phyloP scores from a whole-genome alignment of 2,329 filamentous ascomycete species.

The Hymenoscyphus linearis region DNA sequence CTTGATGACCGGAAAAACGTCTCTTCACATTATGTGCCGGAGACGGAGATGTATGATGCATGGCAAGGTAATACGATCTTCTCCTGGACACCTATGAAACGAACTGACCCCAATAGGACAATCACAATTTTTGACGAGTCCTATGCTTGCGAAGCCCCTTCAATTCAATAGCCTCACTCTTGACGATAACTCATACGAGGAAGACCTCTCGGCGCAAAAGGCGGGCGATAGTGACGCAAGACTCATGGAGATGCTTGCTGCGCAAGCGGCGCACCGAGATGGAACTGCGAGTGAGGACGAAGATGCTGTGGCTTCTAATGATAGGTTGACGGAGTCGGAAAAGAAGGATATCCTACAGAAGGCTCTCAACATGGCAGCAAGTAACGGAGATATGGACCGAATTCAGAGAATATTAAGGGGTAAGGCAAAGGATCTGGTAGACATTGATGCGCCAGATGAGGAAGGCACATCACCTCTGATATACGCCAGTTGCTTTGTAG shows the following conservation, averaged over 20 bases:
- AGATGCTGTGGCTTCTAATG: conserved; percentile 69
- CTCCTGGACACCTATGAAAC: conserved; percentile 7
- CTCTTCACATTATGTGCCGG: conserved; percentile 56
- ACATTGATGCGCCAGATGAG: conserved; percentile 84
- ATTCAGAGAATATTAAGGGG: conserved; percentile 72
- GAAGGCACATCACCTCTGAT: conserved; percentile 96
- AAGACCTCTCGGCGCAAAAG: conserved; percentile 46
- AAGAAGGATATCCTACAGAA: conserved; percentile 82
- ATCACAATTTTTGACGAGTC: conserved; percentile 89
- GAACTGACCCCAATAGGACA: conserved; percentile 56
- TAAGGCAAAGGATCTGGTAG: conserved; percentile 67
- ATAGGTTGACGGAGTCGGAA: conserved; percentile 67
- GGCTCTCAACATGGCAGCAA: conserved; percentile 88
- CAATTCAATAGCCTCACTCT: conserved; percentile 77
- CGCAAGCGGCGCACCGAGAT: conserved; percentile 81
- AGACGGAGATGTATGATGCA: conserved; percentile 97
- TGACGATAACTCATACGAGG: conserved; percentile 70
- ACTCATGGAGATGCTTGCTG: conserved; percentile 92
- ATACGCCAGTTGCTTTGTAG: conserved; percentile 94
- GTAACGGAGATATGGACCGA: conserved; percentile 85
- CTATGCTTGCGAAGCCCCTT: conserved; percentile 76
- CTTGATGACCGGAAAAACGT: conserved; percentile 79
- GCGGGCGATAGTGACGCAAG: conserved; percentile 76
- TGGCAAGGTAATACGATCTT: conserved; percentile 70
- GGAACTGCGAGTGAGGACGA: conserved; percentile 71